Evolutionary conservation across 306 rosid species (phyloP), one percentile per base, ranked within the genome.

Genomic region (Abrus precatorius): DNA sequence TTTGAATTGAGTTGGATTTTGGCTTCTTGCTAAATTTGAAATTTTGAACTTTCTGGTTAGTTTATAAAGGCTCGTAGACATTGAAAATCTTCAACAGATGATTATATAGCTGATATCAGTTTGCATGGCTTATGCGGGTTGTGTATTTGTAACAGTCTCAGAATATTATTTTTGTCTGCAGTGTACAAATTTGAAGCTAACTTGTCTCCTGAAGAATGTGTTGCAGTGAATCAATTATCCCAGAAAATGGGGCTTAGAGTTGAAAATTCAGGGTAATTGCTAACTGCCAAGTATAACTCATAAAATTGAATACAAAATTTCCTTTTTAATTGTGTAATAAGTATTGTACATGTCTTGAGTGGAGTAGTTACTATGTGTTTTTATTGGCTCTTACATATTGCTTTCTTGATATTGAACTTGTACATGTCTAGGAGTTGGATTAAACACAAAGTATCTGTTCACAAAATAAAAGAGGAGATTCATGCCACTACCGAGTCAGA

Each of bases 361-460:
- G 72, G 73, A 40, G 62, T 69, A 14, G 33, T n/a, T 67, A 52
- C 71, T 13, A 38, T 13, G 6, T 54, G 28, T 41, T 54, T 20
- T 6, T 54, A 56, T 28, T 7, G 63, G 27, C 12, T 56, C 38
- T 69, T 75, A 13, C 47, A 55, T 68, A 27, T 12, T 61, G 3
- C 70, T 13, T 48, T 34, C 11, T 60, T 78, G 60, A 65, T 63
- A 52, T 68, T 63, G 65, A 63, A 45, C 83, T 43, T 82, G 40
- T 44, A 49, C 63, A 62, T 70, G 74, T 71, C 50, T 79, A 92
- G 93, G 86, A 47, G 9, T 41, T 86, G 92, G 54, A 28, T 60
- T 10, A 47, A 76, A 4, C 84, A 91, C n/a, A 52, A 71, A 9
- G 20, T 87, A 49, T 59, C 86, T 27, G 82, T 91, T 32, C 75